phyloP scores from a whole-genome alignment of 1,284 basidiomycete genomes.

The Sanguinoderma infundibulare region DNA sequence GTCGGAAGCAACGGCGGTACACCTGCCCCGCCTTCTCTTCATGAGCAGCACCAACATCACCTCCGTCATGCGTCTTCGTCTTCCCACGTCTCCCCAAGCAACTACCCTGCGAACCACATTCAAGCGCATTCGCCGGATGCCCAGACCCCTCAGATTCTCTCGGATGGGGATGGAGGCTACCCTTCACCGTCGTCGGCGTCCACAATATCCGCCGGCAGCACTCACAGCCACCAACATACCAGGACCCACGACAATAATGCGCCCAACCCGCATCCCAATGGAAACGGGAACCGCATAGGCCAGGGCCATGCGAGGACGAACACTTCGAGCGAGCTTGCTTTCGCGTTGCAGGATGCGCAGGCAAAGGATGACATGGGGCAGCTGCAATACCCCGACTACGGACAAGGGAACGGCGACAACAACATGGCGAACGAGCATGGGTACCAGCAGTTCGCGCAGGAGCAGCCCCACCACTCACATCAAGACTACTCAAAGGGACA shows the following conservation, averaged over 20 bases:
- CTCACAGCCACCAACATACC: conserved; percentile 16
- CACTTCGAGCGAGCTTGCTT: conserved; percentile 30
- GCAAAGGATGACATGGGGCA: conserved; percentile 9
- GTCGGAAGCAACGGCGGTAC: conserved; percentile 26
- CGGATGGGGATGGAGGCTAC: conserved; percentile 22
- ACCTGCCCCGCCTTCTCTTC: conserved; percentile 16
- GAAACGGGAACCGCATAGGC: conserved; percentile 5
- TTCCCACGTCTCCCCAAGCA: conserved; percentile 19
- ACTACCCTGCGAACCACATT: conserved; percentile 15
- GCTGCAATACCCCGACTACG: conserved; percentile 19
- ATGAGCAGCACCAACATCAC: conserved; percentile 14
- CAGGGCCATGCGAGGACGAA: conserved; percentile 17
- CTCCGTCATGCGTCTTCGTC: conserved; percentile 13
- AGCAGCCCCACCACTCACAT: conserved; percentile 11
- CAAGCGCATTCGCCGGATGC: conserved; percentile 15
- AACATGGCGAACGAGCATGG: background rate
- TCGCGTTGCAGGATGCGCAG: conserved; percentile 24
- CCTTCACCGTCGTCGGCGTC: conserved; percentile 25
- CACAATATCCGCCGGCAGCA: conserved; percentile 25
- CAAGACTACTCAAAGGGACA: conserved; percentile 9
- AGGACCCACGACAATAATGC: conserved; percentile 13
- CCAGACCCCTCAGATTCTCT: conserved; percentile 3
- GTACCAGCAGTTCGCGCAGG: conserved; percentile 8
- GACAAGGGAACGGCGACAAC: background rate
- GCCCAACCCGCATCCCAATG: conserved; percentile 6